Percentiles rank a stretch among this genome's conserved stretches.
Evolutionary conservation across 805 yeast genomes (phyloP).

Genomic region (Lipomyces spencermartinsiae): DNA sequence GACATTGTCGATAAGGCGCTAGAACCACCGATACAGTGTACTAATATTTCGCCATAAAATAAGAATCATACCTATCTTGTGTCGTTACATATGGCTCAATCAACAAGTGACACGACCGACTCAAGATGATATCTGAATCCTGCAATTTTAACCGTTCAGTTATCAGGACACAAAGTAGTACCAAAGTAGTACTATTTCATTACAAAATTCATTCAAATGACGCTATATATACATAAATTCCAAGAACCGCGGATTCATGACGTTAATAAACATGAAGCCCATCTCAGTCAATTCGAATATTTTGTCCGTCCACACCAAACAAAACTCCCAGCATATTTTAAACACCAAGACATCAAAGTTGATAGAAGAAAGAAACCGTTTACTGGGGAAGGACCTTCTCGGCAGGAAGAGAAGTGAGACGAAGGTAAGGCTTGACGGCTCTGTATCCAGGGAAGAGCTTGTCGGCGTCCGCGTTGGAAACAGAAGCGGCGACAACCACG

Average conservation of each 20-base stretch:
- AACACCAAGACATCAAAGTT: not conserved
- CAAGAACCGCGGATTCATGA: not conserved
- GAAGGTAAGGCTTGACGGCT: constrained; percentile 90
- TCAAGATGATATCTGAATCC: too few species aligned
- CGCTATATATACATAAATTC: not conserved
- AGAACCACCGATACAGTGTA: too few species aligned
- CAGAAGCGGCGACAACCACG: constrained; percentile 91
- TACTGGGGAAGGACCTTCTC: constrained; percentile 25
- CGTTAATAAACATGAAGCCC: too few species aligned
- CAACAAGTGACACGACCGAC: too few species aligned
- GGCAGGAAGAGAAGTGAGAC: constrained; percentile 56
- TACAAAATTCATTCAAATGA: not conserved
- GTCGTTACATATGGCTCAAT: too few species aligned
- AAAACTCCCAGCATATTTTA: not conserved
- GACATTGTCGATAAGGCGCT: too few species aligned
- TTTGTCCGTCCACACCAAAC: constrained; percentile 1
- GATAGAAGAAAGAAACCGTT: not conserved
- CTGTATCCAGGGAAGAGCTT: constrained; percentile 88
- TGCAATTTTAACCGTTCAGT: too few species aligned
- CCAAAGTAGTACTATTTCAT: not conserved
- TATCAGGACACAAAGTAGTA: not conserved
- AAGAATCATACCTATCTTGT: too few species aligned
- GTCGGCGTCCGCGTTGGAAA: constrained; percentile 82
- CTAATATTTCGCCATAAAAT: too few species aligned
- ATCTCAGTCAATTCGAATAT: not conserved